These are phyloP conservation scores for Ophiostoma quercus DNA, from an alignment of 2,329 filamentous ascomycete genomes.

Conservation along the genomic window DNA sequence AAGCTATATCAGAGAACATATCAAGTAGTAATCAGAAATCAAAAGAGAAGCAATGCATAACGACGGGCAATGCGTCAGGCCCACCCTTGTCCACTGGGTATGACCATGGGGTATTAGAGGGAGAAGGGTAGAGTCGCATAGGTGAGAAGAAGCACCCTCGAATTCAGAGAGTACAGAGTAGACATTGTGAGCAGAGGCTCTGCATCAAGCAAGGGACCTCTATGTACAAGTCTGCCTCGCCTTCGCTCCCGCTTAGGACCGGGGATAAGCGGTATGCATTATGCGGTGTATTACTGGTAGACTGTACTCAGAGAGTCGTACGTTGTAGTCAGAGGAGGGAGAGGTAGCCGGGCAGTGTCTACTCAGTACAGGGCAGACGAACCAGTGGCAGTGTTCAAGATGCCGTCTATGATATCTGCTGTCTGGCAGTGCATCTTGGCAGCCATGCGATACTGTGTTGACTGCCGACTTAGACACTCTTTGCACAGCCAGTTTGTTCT, in stretches of 20 bases:
- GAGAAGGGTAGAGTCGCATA: too few relatives aligned
- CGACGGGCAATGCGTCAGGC: background rate
- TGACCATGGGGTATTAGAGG: too few relatives aligned
- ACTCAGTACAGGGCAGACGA: too few relatives aligned
- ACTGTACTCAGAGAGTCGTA: too few relatives aligned
- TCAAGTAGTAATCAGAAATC: background rate
- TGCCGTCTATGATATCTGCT: too few relatives aligned
- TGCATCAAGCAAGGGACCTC: background rate
- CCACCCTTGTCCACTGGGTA: background rate
- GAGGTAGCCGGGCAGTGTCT: background rate
- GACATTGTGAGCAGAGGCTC: too few relatives aligned
- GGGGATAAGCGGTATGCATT: background rate
- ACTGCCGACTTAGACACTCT: too few relatives aligned
- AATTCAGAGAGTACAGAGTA: too few relatives aligned
- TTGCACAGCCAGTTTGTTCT: background rate
- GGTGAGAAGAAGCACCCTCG: too few relatives aligned
- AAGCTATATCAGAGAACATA: background rate
- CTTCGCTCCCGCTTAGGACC: background rate
- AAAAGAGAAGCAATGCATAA: background rate
- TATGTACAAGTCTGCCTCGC: conserved; percentile 1
- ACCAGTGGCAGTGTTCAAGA: background rate
- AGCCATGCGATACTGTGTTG: background rate
- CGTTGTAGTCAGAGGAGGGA: background rate
- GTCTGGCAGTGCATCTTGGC: background rate
- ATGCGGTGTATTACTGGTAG: background rate